phyloP scores from a whole-genome alignment of 1,284 basidiomycete genomes.

The Malassezia caprae region DNA sequence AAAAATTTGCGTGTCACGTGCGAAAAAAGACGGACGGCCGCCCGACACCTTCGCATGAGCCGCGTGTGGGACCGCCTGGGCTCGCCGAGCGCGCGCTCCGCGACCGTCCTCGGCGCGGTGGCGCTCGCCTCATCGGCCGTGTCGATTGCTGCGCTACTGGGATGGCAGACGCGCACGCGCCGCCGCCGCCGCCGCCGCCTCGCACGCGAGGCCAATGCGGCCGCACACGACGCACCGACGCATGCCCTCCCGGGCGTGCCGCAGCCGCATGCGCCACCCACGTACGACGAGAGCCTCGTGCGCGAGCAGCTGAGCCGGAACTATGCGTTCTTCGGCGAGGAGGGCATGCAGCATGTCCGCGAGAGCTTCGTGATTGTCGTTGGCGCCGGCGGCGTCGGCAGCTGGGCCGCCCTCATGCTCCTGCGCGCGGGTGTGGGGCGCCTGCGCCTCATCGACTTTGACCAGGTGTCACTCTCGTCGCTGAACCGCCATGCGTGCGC shows the following conservation, averaged over 20 bases:
- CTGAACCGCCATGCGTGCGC: conserved; percentile 72
- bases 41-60: not conserved
- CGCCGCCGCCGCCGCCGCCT: conserved; percentile 22
- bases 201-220: not conserved
- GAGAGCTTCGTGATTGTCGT: conserved; percentile 71
- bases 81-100: not conserved
- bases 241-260: not conserved
- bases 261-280: conserved; percentile 12
- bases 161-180: conserved; percentile 25
- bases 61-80: not conserved
- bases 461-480: conserved; percentile 52
- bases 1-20: conserved; percentile 17
- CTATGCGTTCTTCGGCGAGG: conserved; percentile 87
- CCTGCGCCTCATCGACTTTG: conserved; percentile 45
- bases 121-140: conserved; percentile 34
- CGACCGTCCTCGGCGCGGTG: conserved; percentile 24
- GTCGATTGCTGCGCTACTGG: conserved; percentile 27
- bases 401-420: conserved; percentile 84
- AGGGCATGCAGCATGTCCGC: conserved; percentile 71
- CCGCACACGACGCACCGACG: not conserved
- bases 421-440: conserved; percentile 39
- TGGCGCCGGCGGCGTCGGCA: conserved; percentile 92
- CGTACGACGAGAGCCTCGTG: conserved; percentile 48
- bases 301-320: conserved; percentile 71
- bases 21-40: not conserved